Evolutionary conservation across 2,329 filamentous ascomycete species (phyloP).

Genomic region (Ophiocordyceps sinensis): DNA sequence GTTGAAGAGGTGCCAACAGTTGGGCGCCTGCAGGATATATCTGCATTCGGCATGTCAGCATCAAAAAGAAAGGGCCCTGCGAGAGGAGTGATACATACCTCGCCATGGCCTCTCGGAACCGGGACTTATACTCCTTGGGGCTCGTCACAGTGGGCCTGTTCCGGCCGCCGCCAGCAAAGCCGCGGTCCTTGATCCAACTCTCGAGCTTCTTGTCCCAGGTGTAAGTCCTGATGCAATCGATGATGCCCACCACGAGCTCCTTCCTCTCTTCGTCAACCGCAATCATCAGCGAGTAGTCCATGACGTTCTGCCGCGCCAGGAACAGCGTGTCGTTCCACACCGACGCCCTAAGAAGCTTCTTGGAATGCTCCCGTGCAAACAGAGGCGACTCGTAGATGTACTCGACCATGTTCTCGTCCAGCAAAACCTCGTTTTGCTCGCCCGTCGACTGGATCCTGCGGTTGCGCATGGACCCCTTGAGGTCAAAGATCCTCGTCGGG

Average conservation of each 20-base stretch:
- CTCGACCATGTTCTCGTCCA: constrained; percentile 98
- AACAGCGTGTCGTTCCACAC: constrained; percentile 98
- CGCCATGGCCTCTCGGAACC: constrained; percentile 94
- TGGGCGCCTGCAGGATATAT: constrained; percentile 61
- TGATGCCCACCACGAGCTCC: constrained; percentile 92
- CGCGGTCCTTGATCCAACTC: constrained; percentile 97
- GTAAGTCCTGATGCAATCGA: constrained; percentile 95
- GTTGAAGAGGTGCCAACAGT: constrained; percentile 61
- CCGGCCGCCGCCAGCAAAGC: constrained; percentile 59
- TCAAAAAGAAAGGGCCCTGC: neutral
- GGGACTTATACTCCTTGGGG: constrained; percentile 92
- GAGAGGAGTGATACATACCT: constrained; percentile 33
- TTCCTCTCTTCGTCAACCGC: constrained; percentile 83
- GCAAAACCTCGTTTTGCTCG: constrained; percentile 86
- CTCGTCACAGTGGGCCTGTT: constrained; percentile 91
- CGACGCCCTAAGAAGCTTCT: constrained; percentile 78
- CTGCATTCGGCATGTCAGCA: constrained; percentile 15
- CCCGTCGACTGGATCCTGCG: constrained; percentile 93
- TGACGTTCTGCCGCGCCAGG: constrained; percentile 86
- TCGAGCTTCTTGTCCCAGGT: constrained; percentile 99
- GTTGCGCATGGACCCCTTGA: constrained; percentile 98
- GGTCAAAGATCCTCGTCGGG: constrained; percentile 80
- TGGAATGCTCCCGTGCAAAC: constrained; percentile 90
- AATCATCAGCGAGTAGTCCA: constrained; percentile 99
- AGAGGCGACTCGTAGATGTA: constrained; percentile 96